Evolutionary conservation across 148 eudicot species (phyloP).

Genomic region (Rhododendron simsii): DNA sequence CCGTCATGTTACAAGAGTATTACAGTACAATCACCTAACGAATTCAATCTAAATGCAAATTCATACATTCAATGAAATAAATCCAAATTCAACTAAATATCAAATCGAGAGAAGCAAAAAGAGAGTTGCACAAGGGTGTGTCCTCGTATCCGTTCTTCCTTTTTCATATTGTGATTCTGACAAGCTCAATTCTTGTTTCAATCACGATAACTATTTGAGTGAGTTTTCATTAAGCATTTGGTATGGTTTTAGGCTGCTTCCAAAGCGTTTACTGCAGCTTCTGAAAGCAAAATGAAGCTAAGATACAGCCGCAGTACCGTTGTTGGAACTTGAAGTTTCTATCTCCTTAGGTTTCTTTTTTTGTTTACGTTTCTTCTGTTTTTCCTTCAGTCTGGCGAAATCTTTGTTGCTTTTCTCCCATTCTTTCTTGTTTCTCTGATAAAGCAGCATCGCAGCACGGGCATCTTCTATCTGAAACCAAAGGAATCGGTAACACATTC

Average conservation of each 20-base stretch:
- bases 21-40: neutral
- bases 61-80: neutral
- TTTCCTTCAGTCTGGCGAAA: constrained; percentile 41
- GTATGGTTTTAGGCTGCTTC: neutral
- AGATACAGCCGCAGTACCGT: constrained; percentile 3
- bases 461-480: constrained; percentile 80
- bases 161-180: neutral
- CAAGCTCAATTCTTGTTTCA: neutral
- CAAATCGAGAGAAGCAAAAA: neutral
- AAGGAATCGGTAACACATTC: neutral
- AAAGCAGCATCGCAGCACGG: constrained; percentile 91
- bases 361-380: constrained; percentile 69
- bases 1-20: neutral
- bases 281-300: neutral
- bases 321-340: neutral
- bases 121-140: neutral
- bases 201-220: neutral
- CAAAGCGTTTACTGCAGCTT: neutral
- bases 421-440: constrained; percentile 60
- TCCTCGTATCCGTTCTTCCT: neutral
- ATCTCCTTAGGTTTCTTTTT: constrained; percentile 34
- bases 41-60: neutral
- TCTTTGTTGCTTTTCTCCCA: constrained; percentile 84
- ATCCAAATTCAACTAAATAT: neutral
- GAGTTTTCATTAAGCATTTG: neutral